Base-by-base conservation (phyloP, 352 stramenopile genomes). In the Phytophthora foliorum region DNA sequence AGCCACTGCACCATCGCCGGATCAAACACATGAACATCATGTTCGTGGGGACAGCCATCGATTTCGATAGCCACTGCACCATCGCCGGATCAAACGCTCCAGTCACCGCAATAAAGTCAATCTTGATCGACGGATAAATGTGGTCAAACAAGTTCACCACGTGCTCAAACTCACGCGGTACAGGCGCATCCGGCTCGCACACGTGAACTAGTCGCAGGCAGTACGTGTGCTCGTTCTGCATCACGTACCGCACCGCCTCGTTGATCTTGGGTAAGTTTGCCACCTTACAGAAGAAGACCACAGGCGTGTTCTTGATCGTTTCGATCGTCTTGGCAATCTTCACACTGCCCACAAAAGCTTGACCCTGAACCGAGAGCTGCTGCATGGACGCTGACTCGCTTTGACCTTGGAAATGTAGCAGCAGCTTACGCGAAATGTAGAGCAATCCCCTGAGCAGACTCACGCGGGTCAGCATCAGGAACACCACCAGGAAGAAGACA, bases 11-110 rank as follows among this genome's bases (percentile, higher is more conserved):
- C 82, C 61, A 94, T 83, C 21, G 79, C 80, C 0, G 91, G 88
- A 24, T 89, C 77, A 48, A 92, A 92, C 6, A n/a, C 69, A 98
- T 97, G 67, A 98, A 96, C 87, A 98, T 97, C 81, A 94, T 92
- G 66, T 97, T 97, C 34, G 76, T 88, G 1, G 83, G 84, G 3
- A 98, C 76, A 3, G 77, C 66, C 63, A 97, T 80, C 8, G 83
- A 78, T 54, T 77, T 64, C n/a, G 75, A 83, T 32, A 97, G 59
- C 86, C 89, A 97, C 73, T 94, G 77, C 29, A 98, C 83, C 61
- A 94, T 83, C 21, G 80, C 80, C 0, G 91, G 88, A 22, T 89
- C 77, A 49, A 92, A 92, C 7, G 65, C 63, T 4, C 89, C 89
- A 14, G 82, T 81, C 29, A 98, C 75, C 11, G 86, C 81, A 2